These are phyloP conservation scores for Panellus pusillus DNA, from an alignment of 768 basidiomycete species.

Conservation along the genomic window DNA sequence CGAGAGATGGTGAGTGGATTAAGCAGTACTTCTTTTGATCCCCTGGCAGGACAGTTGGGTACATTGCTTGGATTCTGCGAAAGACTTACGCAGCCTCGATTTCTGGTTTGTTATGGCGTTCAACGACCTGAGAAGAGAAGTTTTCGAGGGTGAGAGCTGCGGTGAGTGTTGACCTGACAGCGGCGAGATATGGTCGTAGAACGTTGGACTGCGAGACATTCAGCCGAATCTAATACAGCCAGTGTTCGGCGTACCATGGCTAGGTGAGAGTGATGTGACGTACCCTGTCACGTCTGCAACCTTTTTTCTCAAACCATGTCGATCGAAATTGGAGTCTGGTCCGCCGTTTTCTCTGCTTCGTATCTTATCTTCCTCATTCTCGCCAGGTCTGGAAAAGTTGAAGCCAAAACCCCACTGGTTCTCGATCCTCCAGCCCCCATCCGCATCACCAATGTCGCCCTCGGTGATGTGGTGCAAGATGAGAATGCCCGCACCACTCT, in stretches of 20 bases:
- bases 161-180: constrained; percentile 95
- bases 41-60: constrained; percentile 42
- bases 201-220: constrained; percentile 75
- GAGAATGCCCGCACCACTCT: constrained; percentile 59
- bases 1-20: constrained; percentile 93
- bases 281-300: neutral
- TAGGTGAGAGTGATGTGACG: constrained; percentile 1
- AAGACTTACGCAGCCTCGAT: constrained; percentile 73
- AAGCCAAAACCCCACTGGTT: constrained; percentile 56
- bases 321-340: constrained; percentile 70
- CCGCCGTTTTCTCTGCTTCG: constrained; percentile 23
- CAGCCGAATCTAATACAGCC: constrained; percentile 2
- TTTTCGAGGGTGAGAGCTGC: constrained; percentile 96
- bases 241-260: constrained; percentile 49
- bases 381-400: constrained; percentile 60
- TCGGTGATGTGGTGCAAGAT: constrained; percentile 73
- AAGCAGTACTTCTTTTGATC: constrained; percentile 91
- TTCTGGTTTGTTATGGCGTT: constrained; percentile 96
- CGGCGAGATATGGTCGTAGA: constrained; percentile 91
- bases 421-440: constrained; percentile 67
- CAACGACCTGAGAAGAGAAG: constrained; percentile 97
- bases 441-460: constrained; percentile 78
- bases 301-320: constrained; percentile 41
- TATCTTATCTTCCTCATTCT: constrained; percentile 3
- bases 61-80: constrained; percentile 22